A percentile compares a stretch with the other conserved stretches of the same genome.
Conservation (phyloP, 169 alveolate species). For the Plasmodium ovale region DNA sequence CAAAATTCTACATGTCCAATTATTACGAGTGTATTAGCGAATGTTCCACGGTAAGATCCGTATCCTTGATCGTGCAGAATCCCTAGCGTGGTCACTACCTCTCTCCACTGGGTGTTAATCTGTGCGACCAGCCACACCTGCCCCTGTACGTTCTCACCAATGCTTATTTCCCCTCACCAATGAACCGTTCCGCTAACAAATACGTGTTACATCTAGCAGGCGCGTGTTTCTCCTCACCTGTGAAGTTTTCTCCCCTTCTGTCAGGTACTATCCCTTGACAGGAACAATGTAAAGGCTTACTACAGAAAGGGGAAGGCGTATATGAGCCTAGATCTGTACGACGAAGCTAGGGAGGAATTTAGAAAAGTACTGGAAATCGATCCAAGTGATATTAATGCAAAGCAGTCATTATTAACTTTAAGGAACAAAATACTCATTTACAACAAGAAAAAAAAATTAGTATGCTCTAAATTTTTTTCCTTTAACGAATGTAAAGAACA, state of each 20-base stretch:
- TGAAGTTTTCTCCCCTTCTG: background rate
- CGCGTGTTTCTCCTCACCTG: background rate
- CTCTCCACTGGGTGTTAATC: background rate
- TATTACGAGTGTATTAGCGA: conserved; percentile 69
- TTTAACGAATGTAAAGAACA: background rate
- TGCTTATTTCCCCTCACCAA: background rate
- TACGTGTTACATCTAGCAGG: too few species aligned
- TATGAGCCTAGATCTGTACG: conserved; percentile 62
- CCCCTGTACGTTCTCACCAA: background rate
- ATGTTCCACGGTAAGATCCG: conserved; percentile 45
- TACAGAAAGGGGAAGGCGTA: conserved; percentile 75
- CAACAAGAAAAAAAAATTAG: conserved; percentile 54
- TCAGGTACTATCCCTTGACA: conserved; percentile 55
- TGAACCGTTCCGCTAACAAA: too few species aligned
- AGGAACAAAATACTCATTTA: conserved; percentile 31
- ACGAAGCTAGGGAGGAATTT: conserved; percentile 51
- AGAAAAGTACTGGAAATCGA: conserved; percentile 37
- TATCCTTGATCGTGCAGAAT: too few species aligned
- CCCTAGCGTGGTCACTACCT: background rate
- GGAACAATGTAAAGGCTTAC: conserved; percentile 55
- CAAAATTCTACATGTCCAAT: conserved; percentile 60
- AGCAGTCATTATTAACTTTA: conserved; percentile 27
- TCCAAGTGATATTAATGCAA: conserved; percentile 46
- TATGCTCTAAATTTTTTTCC: conserved; percentile 56
- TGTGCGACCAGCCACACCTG: background rate